Conservation (phyloP, 108 stramenopile genomes). For the Bacterosira constricta region DNA sequence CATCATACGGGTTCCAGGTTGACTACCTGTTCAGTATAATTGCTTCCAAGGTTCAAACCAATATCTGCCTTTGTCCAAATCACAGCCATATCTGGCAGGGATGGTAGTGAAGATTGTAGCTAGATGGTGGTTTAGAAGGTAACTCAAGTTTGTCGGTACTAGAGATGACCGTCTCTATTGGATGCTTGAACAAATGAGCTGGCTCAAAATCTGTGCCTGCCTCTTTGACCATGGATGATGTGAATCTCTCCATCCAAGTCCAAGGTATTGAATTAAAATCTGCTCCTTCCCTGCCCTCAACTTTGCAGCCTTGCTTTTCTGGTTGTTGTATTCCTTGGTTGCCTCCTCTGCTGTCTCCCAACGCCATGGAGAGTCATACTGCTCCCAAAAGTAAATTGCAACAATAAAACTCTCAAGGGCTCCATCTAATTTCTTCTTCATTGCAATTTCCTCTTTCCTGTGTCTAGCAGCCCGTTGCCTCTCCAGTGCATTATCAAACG, state of each 20-base stretch:
- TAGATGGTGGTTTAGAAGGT: too few relatives aligned
- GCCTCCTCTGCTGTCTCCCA: neutral
- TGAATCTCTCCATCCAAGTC: conserved; percentile 13
- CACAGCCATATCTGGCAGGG: too few relatives aligned
- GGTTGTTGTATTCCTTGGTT: neutral
- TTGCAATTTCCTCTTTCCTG: too few relatives aligned
- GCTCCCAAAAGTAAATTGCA: too few relatives aligned
- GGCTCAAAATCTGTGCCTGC: neutral
- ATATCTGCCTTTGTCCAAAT: neutral
- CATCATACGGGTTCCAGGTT: neutral
- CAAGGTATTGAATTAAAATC: conserved; percentile 1
- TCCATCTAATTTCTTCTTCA: neutral
- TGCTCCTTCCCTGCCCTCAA: conserved; percentile 21
- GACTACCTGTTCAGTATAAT: too few relatives aligned
- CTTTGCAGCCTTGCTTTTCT: neutral
- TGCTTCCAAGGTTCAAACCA: neutral
- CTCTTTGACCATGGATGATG: conserved; percentile 13
- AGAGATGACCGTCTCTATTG: neutral
- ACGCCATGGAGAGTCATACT: too few relatives aligned
- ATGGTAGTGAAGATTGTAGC: too few relatives aligned
- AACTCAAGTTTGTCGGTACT: neutral
- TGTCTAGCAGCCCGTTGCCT: neutral
- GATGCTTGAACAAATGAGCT: neutral
- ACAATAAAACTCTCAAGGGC: conserved; percentile 4
- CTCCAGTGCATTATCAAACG: neutral